Conservation (phyloP, 805 yeast species). For the Candida pseudofarinosa region DNA sequence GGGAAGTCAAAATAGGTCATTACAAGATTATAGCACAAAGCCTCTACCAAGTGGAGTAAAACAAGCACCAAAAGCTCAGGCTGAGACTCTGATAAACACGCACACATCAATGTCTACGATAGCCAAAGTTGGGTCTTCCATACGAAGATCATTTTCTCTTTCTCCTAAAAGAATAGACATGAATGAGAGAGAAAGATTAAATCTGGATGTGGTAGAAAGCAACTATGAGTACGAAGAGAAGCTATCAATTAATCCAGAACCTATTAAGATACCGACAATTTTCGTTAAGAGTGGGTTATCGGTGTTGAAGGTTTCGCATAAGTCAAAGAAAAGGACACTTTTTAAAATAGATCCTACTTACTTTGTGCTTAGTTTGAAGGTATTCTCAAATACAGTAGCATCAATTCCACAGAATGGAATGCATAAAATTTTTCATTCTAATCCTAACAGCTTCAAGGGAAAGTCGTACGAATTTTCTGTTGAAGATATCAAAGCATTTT, state of each 20-base stretch:
- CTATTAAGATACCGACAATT: slow-evolving; percentile 38
- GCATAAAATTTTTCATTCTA: slow-evolving; percentile 13
- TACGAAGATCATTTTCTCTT: neutral
- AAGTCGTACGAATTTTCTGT: slow-evolving; percentile 33
- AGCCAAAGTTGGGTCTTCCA: neutral
- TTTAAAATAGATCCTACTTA: slow-evolving; percentile 53
- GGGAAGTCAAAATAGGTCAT: too few relatives aligned
- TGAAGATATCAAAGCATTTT: slow-evolving; percentile 61
- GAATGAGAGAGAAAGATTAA: neutral
- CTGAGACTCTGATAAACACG: neutral
- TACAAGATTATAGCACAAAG: too few relatives aligned
- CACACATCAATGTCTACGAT: neutral
- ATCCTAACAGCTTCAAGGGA: slow-evolving; percentile 24
- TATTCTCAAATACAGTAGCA: slow-evolving; percentile 24
- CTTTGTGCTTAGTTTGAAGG: slow-evolving; percentile 52
- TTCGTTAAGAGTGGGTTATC: slow-evolving; percentile 56
- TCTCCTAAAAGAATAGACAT: slow-evolving; percentile 1
- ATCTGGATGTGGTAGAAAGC: neutral
- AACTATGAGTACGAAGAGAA: slow-evolving; percentile 9
- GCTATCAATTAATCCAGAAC: slow-evolving; percentile 6
- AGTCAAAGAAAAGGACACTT: slow-evolving; percentile 56
- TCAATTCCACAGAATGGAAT: slow-evolving; percentile 10
- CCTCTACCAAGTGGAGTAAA: too few relatives aligned
- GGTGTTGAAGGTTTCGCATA: slow-evolving; percentile 64
- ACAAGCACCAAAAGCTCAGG: neutral